These are phyloP conservation scores for Coemansia sp. DNA, from an alignment of 371 early-diverging fungal species.

Conservation along the genomic window DNA sequence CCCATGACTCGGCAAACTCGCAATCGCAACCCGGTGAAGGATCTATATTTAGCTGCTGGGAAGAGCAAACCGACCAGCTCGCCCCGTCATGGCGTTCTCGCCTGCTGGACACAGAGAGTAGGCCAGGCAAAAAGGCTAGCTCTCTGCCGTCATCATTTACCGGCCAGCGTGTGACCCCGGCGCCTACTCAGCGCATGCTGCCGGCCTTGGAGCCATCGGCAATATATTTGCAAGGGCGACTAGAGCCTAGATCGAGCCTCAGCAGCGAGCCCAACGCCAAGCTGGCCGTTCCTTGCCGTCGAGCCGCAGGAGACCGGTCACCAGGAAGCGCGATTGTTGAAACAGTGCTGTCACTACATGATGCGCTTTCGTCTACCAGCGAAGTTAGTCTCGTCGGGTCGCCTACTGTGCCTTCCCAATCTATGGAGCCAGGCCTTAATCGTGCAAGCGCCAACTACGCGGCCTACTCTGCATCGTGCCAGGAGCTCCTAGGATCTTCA, in stretches of 20 bases:
- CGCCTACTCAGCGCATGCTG: background rate
- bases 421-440: background rate
- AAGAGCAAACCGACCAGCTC: background rate
- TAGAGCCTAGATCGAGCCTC: constrained; percentile 1
- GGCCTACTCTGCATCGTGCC: background rate
- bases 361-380: background rate
- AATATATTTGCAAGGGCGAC: background rate
- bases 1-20: background rate
- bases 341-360: background rate
- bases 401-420: background rate
- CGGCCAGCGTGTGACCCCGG: background rate
- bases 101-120: background rate
- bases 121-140: background rate
- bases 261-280: background rate
- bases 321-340: background rate
- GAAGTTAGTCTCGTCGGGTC: background rate
- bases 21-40: background rate
- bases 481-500: background rate
- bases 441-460: background rate
- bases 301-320: too few species aligned
- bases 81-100: background rate
- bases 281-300: background rate
- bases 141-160: constrained; percentile 4
- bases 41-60: background rate
- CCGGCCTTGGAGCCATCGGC: background rate